Evolutionary conservation across 169 alveolate species (phyloP), one percentile per base, ranked within the genome.

Genomic region (Plasmodium vivax): DNA sequence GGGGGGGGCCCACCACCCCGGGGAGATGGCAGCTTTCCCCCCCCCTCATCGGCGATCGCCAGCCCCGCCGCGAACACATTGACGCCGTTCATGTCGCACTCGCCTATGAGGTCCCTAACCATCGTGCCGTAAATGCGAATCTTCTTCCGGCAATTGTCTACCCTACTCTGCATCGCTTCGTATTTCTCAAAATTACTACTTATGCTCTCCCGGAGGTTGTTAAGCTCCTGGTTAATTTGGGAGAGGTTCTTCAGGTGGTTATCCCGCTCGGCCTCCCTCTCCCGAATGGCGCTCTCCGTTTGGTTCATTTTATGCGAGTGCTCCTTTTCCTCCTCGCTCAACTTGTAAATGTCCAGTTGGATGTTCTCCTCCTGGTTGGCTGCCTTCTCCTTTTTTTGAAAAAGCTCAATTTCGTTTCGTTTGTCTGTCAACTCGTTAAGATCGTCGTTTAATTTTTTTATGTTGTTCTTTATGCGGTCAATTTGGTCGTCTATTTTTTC

Each of bases 361-460:
- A 84, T 43, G 34, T 68, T 51, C 2, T 82, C 83, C 10, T 83
- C 82, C 51, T 83, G 83, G 23, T 68, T 68, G 19, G 36, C 80
- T 1, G 2, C 14, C 6, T 68, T 83, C 73, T 83, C 92, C 10
- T 41, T 83, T 14, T 68, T 68, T 0, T 79, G 38, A 56, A 79
- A 27, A 3, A 77, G 16, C 3, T 75, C 41, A 0, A 77, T 79
- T 77, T 87, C 94, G 68, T 87, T 87, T 77, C 45, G 36, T 79
- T 87, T 87, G 36, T 87, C 94, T 7, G 81, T 38, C 19, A 87
- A 30, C 58, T 87, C 94, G 14, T 87, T 87, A 75, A 87, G 58
- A 56, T 87, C 94, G 27, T 87, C 94, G 16, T 87, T 87, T 38
- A 87, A 19, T 58, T 87, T 87, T 58, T 87, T 87, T 56, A 87